These are phyloP conservation scores for Sporothrix brasiliensis DNA, from an alignment of 2,329 filamentous ascomycete genomes.

Conservation along the genomic window DNA sequence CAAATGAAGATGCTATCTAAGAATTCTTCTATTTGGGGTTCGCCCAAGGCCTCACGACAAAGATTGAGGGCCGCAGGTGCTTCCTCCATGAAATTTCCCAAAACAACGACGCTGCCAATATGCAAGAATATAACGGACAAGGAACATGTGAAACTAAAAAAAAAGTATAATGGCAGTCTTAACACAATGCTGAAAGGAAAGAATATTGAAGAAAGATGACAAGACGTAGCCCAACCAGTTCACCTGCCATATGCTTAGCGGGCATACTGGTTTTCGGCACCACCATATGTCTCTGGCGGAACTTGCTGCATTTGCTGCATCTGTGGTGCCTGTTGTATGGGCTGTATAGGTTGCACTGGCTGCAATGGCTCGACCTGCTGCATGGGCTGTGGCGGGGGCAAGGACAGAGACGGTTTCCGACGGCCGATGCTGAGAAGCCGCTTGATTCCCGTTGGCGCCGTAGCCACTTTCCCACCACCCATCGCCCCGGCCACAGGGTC, in stretches of 20 bases:
- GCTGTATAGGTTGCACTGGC: background rate
- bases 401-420: slow-evolving; percentile 36
- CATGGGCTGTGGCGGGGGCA: background rate
- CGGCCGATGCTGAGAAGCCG: slow-evolving; percentile 51
- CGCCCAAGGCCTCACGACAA: background rate
- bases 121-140: background rate
- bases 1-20: background rate
- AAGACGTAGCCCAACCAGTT: background rate
- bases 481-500: slow-evolving; percentile 45
- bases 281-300: slow-evolving; percentile 3
- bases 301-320: slow-evolving; percentile 1
- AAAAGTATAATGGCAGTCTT: background rate
- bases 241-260: background rate
- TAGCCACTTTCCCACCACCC: background rate
- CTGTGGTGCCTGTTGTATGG: background rate
- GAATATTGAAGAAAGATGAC: background rate
- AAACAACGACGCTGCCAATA: background rate
- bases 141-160: background rate
- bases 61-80: background rate
- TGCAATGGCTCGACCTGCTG: background rate
- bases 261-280: background rate
- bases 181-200: background rate
- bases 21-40: background rate
- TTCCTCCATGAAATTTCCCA: slow-evolving; percentile 18
- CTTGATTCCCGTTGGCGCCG: slow-evolving; percentile 48